Base-by-base conservation (phyloP, 768 basidiomycete genomes). In the Candolleomyces eurysporus region DNA sequence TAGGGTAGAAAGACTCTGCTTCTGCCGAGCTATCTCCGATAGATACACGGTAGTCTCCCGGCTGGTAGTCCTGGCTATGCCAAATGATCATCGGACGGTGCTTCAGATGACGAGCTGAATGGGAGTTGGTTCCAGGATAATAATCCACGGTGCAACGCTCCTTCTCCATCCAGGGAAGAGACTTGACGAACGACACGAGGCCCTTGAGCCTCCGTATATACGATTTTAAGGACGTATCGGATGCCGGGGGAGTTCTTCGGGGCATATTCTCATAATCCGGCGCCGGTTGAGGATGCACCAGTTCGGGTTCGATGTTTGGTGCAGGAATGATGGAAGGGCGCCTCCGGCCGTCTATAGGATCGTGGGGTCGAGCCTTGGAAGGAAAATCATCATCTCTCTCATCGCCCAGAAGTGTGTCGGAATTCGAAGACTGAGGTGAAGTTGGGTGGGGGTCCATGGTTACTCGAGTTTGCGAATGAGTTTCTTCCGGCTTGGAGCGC, bases 131-230 rank as follows among this genome's bases (percentile, higher is more conserved):
- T 14, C 61, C 61, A 17, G 61, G 61, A 26, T 61, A 61, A 32
- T 61, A 61, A 40, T 61, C 61, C 8, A n/a, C 56, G 3, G 61
- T 61, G 30, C 56, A 42, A 17, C 61, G 46, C 39, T 51, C 61
- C 21, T 21, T 48, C 14, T 21, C 42, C 32, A 45, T 50, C 61
- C 61, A 61, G 7, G 54, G 54, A 7, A 61, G 56, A 22, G 52
- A 53, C 26, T 45, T 57, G 40, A 61, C 46, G 55, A 40, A 42
- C 32, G n/a, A n/a, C 4, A 45, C 49, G 26, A 61, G 39, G 11
- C 16, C 5, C 51, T 61, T 61, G 61, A 61, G 52, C 17, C 48
- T 31, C 7, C 32, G 42, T 17, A 50, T 43, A 54, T 61, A 61
- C 21, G 61, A 49, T 7, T 26, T 8, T 5, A 57, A 5, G 36